phyloP scores from a whole-genome alignment of 2,329 filamentous ascomycete species.

The Exophiala sp. region DNA sequence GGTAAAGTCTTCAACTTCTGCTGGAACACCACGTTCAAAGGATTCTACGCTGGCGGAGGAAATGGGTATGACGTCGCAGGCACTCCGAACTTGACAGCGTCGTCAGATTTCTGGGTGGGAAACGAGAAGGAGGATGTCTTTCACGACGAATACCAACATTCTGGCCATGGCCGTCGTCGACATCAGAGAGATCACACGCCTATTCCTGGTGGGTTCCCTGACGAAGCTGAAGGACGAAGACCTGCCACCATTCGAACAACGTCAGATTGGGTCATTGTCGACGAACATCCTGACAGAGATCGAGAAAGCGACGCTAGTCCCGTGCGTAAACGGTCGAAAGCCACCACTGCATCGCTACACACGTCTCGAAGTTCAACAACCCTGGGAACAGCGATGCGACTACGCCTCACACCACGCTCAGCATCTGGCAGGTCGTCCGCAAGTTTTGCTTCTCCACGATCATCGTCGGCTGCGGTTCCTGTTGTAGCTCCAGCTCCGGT shows the following conservation, averaged over 20 bases:
- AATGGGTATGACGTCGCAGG: conserved; percentile 60
- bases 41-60: conserved; percentile 84
- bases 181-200: conserved; percentile 37
- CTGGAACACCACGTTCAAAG: conserved; percentile 66
- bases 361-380: not conserved
- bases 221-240: conserved; percentile 32
- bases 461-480: conserved; percentile 5
- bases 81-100: conserved; percentile 20
- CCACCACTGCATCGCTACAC: conserved; percentile 17
- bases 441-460: conserved; percentile 26
- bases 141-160: conserved; percentile 11
- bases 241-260: conserved; percentile 46
- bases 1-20: conserved; percentile 86
- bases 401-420: conserved; percentile 49
- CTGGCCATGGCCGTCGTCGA: not conserved
- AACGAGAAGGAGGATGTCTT: conserved; percentile 31
- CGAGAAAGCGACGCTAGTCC: conserved; percentile 26
- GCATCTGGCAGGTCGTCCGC: conserved; percentile 46
- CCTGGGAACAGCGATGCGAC: conserved; percentile 23
- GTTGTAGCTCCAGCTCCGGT: conserved; percentile 16
- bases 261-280: conserved; percentile 63
- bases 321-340: conserved; percentile 26
- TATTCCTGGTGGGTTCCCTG: conserved; percentile 54
- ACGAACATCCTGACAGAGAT: conserved; percentile 16
- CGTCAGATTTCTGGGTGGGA: conserved; percentile 32